A percentile compares a stretch with the other conserved stretches of the same genome.
Evolutionary conservation across 208 protist genomes (phyloP).

Genomic region (Strigomonas culicis): DNA sequence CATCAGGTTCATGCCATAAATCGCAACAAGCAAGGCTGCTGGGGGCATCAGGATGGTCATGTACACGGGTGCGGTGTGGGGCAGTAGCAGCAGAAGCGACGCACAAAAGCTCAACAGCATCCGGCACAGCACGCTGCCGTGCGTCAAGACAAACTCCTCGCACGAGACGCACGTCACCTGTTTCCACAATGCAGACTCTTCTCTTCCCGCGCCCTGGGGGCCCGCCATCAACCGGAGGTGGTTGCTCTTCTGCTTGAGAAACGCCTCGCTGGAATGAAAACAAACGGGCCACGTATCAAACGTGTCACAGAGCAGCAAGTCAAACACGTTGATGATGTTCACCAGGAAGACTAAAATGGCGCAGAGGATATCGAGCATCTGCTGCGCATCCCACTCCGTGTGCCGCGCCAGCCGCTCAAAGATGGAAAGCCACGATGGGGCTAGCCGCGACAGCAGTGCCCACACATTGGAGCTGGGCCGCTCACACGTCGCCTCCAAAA

Average conservation of each 20-base stretch:
- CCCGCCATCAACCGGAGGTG: not conserved
- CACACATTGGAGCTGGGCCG: conserved; percentile 17
- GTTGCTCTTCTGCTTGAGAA: not conserved
- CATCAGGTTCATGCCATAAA: conserved; percentile 15
- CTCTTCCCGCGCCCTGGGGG: not conserved
- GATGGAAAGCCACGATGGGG: not conserved
- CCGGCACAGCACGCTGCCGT: conserved; percentile 38
- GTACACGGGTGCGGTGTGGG: conserved; percentile 6
- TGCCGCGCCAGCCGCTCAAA: not conserved
- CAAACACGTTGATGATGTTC: not conserved
- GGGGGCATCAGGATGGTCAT: conserved; percentile 15
- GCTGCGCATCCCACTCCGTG: not conserved
- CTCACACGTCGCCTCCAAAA: not conserved
- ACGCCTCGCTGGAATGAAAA: not conserved
- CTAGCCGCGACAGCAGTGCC: not conserved
- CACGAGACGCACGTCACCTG: conserved; percentile 35
- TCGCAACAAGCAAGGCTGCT: conserved; percentile 19
- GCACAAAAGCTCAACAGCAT: conserved; percentile 14
- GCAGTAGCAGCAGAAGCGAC: conserved; percentile 21
- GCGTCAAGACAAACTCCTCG: conserved; percentile 66
- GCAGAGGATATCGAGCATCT: not conserved
- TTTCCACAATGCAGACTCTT: conserved; percentile 3
- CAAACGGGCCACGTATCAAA: not conserved
- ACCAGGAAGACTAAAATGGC: not conserved
- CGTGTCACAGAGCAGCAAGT: not conserved